Conservation (phyloP, 2,329 filamentous ascomycete genomes). For the Tolypocladium pustulatum region DNA sequence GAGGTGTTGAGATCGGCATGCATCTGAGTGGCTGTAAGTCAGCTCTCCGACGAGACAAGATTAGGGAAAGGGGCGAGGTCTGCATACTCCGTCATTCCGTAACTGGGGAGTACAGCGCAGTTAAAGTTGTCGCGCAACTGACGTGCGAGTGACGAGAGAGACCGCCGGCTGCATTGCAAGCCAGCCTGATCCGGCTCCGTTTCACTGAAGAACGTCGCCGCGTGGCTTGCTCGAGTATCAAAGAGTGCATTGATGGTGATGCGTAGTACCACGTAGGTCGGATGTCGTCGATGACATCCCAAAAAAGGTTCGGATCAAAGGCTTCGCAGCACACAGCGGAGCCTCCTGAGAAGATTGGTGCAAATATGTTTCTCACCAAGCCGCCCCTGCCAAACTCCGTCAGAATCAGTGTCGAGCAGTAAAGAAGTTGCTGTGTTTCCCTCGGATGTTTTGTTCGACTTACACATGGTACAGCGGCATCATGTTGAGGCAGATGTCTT, state of each 20-base stretch:
- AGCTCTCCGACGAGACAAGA: neutral
- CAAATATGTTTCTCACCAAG: conserved; percentile 43
- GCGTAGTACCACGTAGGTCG: conserved; percentile 48
- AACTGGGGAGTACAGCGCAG: conserved; percentile 42
- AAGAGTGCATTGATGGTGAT: conserved; percentile 45
- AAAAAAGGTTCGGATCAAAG: conserved; percentile 45
- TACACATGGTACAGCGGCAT: conserved; percentile 49
- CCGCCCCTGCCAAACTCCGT: conserved; percentile 28
- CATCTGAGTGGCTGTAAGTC: conserved; percentile 20
- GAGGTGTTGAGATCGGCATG: conserved; percentile 47
- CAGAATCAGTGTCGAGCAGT: neutral
- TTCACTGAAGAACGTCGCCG: conserved; percentile 26
- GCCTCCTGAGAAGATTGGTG: conserved; percentile 41
- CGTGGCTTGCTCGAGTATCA: conserved; percentile 36
- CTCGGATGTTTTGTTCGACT: conserved; percentile 12
- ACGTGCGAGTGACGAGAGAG: conserved; percentile 39
- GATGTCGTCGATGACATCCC: conserved; percentile 38
- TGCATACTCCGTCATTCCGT: conserved; percentile 45
- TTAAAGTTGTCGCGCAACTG: conserved; percentile 39
- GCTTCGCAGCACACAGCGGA: conserved; percentile 42
- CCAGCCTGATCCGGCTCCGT: conserved; percentile 36
- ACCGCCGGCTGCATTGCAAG: conserved; percentile 45
- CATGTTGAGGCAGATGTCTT: conserved; percentile 45
- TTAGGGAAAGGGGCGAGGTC: neutral
- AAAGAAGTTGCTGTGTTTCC: neutral